phyloP scores from a whole-genome alignment of 352 stramenopile genomes.

The Pythium aphanidermatum region DNA sequence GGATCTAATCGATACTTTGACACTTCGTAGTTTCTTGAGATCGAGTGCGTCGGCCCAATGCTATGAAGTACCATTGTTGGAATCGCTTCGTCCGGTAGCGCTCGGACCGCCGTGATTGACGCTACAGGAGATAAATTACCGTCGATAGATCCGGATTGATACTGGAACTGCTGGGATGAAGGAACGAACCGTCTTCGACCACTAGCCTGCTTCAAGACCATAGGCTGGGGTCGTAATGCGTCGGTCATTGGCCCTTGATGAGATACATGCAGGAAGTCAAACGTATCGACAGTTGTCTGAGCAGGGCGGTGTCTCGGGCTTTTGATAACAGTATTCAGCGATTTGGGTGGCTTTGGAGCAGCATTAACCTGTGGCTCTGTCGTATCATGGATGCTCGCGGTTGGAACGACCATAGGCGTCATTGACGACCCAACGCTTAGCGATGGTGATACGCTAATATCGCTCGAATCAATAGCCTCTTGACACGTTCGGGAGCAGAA shows the following conservation, averaged over 20 bases:
- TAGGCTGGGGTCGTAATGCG: neutral
- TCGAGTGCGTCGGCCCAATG: neutral
- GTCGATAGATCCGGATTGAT: neutral
- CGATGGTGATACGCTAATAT: slow-evolving; percentile 16
- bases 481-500: slow-evolving; percentile 16
- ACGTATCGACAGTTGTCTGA: neutral
- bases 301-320: slow-evolving; percentile 6
- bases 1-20: slow-evolving; percentile 19
- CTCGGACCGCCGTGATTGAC: slow-evolving; percentile 11
- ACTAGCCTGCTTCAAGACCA: neutral
- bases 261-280: slow-evolving; percentile 14
- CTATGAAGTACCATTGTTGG: slow-evolving; percentile 1
- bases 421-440: slow-evolving; percentile 3
- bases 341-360: neutral
- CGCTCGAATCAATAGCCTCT: slow-evolving; percentile 15
- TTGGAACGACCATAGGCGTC: neutral
- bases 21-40: slow-evolving; percentile 7
- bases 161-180: neutral
- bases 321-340: slow-evolving; percentile 1
- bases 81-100: slow-evolving; percentile 10
- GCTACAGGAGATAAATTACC: slow-evolving; percentile 1
- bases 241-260: neutral
- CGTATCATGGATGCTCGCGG: neutral
- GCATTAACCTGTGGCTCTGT: neutral
- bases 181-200: slow-evolving; percentile 3